Evolutionary conservation across 2,329 filamentous ascomycete species (phyloP).

Genomic region (Diplocarpon mali): DNA sequence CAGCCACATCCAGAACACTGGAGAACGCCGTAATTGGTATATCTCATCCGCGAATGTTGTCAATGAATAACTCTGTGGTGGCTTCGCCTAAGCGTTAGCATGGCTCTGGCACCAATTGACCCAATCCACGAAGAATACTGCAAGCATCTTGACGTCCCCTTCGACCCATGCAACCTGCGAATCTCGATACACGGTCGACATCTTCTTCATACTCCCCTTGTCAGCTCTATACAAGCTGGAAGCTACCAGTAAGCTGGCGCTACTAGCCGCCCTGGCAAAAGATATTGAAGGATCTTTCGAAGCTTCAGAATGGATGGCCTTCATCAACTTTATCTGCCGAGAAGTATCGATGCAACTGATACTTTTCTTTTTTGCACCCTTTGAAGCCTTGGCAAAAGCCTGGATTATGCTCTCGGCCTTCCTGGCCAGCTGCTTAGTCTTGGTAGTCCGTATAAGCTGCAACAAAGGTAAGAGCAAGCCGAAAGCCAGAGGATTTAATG

Average conservation of each 20-base stretch:
- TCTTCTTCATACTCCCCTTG: conserved; percentile 38
- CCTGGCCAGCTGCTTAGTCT: conserved; percentile 61
- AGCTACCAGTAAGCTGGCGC: conserved; percentile 55
- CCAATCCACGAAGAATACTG: conserved; percentile 60
- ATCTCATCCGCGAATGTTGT: too few species aligned
- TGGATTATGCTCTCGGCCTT: conserved; percentile 64
- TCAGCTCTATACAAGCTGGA: conserved; percentile 48
- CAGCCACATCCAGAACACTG: background rate
- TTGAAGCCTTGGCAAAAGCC: conserved; percentile 59
- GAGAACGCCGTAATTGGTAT: background rate
- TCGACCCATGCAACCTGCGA: conserved; percentile 49
- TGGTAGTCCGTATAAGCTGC: conserved; percentile 64
- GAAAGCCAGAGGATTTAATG: conserved; percentile 55
- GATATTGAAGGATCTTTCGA: conserved; percentile 51
- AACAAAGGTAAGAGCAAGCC: conserved; percentile 65
- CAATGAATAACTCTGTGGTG: too few species aligned
- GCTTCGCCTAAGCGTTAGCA: conserved; percentile 14
- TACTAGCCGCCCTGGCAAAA: conserved; percentile 66
- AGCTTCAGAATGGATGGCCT: conserved; percentile 57
- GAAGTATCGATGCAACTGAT: conserved; percentile 32
- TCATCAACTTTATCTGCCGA: conserved; percentile 41
- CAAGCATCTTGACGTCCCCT: conserved; percentile 48
- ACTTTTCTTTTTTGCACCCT: conserved; percentile 36
- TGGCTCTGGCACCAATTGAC: conserved; percentile 57
- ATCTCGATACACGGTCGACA: conserved; percentile 53